Evolutionary conservation across 768 basidiomycete genomes (phyloP), one percentile per base, ranked within the genome.

Genomic region (Rhizopogon roseolus): DNA sequence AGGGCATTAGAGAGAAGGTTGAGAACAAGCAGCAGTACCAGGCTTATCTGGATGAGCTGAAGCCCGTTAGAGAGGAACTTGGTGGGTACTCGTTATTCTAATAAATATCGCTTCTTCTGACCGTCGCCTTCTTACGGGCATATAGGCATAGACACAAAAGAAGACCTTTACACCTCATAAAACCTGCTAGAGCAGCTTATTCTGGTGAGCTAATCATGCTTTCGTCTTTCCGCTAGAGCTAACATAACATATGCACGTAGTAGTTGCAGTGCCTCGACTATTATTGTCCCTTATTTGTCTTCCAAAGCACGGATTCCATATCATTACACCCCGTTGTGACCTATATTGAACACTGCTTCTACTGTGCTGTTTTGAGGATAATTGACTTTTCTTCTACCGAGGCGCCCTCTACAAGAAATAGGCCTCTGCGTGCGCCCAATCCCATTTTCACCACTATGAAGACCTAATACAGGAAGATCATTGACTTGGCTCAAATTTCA

Each of bases 1-100:
- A 98, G 80, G 97, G 96, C 56, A 71, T 99, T 64, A 87, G 82
- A 76, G 93, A 94, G 74, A 98, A 99, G 80, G 94, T 97, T 44
- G 97, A 99, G 80, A 98, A 95, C 77, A 89, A 90, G 76, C 75
- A 83, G 54, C 97, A 98, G 74, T 98, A 98, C 68, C 77, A 93
- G 76, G 85, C 86, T 32, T 98, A 99, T 70, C 74, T 99, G 66
- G 82, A 90, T 13, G 96, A 98, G 73, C 79, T 97, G 62, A 92
- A 89, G 71, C 79, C 83, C 50, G 74, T 97, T 60, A 81, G 91
- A 61, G 86, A 96, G 67, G 95, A 99, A 76, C 80, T 99, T 55
- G 96, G 95, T 97, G 58, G 61, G 73, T 71, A 11, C 41, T 56
- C 40, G 4, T 22, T 1, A 3, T 43, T 48, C 3, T 43, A 42